Base-by-base conservation (phyloP, 2,329 filamentous ascomycete species). In the Juglanconis sp. region DNA sequence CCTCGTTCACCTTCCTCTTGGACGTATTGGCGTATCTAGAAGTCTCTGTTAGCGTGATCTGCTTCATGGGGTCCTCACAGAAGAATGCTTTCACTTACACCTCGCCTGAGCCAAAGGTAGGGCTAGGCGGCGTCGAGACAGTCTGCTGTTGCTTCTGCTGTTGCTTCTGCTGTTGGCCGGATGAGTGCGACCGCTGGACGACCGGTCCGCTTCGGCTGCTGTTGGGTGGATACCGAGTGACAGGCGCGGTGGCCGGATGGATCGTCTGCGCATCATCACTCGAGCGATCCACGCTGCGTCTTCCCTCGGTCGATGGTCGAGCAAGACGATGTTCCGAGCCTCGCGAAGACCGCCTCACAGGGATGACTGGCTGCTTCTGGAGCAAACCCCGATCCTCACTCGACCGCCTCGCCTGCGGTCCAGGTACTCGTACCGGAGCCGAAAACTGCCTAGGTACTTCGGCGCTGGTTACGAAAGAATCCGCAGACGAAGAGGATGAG, bases 1-100 rank as follows among this genome's bases (percentile, higher is more conserved):
- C 72, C 5, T 70, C 66, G 64, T 77, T 76, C 31, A 76, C 72
- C 53, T 70, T 72, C n/a, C 76, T 67, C 5, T 69, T 61, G 13
- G 62, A 60, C 13, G 70, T 71, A 61, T 76, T 77, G 49, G 69
- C 59, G 57, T 75, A 71, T 17, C 61, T 63, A 10, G 11, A 11
- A 3, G 8, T 17, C 31, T 10, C 13, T 32, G 32, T 63, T 17
- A 57, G 58, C 38, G 24, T n/a, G 8, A 35, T 7, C 24, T n/a
- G 30, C 24, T 24, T 24, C 17, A 7, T 46, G 3, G 3, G 15
- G 24, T 47, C 38, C 8, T 7, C 3, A 36, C 4, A 36, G 3
- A 32, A 2, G 2, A n/a, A 17, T 31, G 10, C 46, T 69, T 72
- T 24, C 73, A 69, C 62, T 60, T 74, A 71, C 56, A 74, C 65